Evolutionary conservation across 2,329 filamentous ascomycete genomes (phyloP).

Genomic region (Emericellopsis atlantica): DNA sequence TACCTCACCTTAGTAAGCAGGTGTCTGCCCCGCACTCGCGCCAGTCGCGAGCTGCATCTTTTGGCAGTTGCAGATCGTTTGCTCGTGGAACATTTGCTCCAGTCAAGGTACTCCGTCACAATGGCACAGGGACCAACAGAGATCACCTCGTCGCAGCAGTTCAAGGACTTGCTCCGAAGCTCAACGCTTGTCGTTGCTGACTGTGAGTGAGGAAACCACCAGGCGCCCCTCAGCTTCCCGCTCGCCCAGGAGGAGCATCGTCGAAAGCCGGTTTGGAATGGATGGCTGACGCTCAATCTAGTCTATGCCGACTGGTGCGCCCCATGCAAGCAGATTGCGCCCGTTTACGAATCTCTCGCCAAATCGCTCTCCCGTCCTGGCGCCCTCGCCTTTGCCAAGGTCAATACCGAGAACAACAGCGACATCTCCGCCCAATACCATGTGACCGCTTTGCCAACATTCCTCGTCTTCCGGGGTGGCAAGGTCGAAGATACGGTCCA

Average conservation of each 20-base stretch:
- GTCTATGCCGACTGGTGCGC: conserved; percentile 83
- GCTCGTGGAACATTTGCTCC: no score
- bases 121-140: neutral
- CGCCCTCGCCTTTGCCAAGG: conserved; percentile 71
- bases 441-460: conserved; percentile 75
- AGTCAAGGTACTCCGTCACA: no score
- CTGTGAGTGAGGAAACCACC: conserved; percentile 46
- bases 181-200: conserved; percentile 77
- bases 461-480: conserved; percentile 72
- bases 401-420: conserved; percentile 69
- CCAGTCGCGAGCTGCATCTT: no score
- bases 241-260: no score
- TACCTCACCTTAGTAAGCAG: no score
- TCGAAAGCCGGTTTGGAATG: no score
- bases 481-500: conserved; percentile 54
- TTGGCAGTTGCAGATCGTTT: no score
- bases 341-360: conserved; percentile 70
- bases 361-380: conserved; percentile 56
- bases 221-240: conserved; percentile 1
- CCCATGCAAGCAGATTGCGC: conserved; percentile 74
- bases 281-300: conserved; percentile 17
- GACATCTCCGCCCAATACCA: conserved; percentile 62
- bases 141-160: conserved; percentile 40
- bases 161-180: conserved; percentile 53
- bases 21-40: no score